Evolutionary conservation across 2,329 filamentous ascomycete genomes (phyloP).

Genomic region (Bipolaris oryzae): DNA sequence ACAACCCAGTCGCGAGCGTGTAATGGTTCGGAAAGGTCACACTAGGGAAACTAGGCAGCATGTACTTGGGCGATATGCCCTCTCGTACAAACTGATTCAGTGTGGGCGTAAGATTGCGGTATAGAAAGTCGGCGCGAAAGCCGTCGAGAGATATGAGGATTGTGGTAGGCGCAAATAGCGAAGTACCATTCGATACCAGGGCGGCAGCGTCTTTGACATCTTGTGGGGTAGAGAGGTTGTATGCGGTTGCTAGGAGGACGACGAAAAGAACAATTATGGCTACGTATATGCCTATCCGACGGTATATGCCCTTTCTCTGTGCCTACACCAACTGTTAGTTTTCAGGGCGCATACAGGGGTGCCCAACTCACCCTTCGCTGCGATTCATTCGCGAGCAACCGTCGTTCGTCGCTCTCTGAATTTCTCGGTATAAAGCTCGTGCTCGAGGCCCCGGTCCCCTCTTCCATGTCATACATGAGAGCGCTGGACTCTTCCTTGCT

Average conservation of each 20-base stretch:
- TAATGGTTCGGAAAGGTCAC: slow-evolving; percentile 97
- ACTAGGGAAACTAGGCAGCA: slow-evolving; percentile 92
- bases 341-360: slow-evolving; percentile 43
- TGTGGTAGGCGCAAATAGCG: slow-evolving; percentile 87
- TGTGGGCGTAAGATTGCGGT: slow-evolving; percentile 80
- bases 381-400: slow-evolving; percentile 59
- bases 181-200: slow-evolving; percentile 76
- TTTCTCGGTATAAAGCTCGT: slow-evolving; percentile 44
- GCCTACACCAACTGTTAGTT: slow-evolving; percentile 28
- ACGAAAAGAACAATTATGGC: slow-evolving; percentile 61
- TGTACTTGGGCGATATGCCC: slow-evolving; percentile 88
- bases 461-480: slow-evolving; percentile 90
- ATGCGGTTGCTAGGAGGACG: slow-evolving; percentile 62
- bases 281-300: slow-evolving; percentile 50
- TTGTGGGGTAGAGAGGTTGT: slow-evolving; percentile 56
- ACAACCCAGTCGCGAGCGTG: slow-evolving; percentile 87
- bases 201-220: slow-evolving; percentile 33
- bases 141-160: slow-evolving; percentile 94
- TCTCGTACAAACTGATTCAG: slow-evolving; percentile 78
- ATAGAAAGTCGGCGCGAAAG: slow-evolving; percentile 91
- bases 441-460: slow-evolving; percentile 70
- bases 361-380: slow-evolving; percentile 38
- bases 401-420: slow-evolving; percentile 56
- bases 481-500: slow-evolving; percentile 70
- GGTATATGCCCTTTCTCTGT: slow-evolving; percentile 45